A percentile compares a stretch with the other conserved stretches of the same genome.
These are phyloP conservation scores for Fusarium tricinctum DNA, from an alignment of 2,329 filamentous ascomycete species.

Conservation along the genomic window DNA sequence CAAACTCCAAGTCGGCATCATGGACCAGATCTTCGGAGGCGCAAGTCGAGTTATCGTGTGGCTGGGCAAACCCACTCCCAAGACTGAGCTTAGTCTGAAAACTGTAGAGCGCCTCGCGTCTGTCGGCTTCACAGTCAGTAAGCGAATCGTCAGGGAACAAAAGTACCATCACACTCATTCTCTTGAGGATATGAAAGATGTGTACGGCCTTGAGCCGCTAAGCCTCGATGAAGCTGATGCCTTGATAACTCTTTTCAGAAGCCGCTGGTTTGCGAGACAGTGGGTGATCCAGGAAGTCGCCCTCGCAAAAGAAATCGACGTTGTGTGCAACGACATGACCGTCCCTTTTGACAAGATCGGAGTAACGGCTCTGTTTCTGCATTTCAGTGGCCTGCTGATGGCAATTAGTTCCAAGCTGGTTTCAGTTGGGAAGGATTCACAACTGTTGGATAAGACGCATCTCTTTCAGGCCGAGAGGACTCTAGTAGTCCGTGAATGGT, in stretches of 20 bases:
- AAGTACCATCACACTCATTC: not conserved
- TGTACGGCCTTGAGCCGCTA: not conserved
- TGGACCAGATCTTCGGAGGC: constrained; percentile 6
- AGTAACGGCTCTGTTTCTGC: not conserved
- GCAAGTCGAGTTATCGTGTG: not conserved
- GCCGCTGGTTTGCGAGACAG: not conserved
- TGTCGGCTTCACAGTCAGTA: not conserved
- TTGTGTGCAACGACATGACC: not conserved
- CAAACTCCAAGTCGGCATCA: not conserved
- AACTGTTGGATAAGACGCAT: not conserved
- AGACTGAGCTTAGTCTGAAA: not conserved
- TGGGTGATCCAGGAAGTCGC: constrained; percentile 5
- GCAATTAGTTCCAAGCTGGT: not conserved
- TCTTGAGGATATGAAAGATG: not conserved
- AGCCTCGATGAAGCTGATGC: not conserved
- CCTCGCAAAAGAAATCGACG: not conserved
- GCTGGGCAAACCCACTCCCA: not conserved
- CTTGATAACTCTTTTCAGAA: not conserved
- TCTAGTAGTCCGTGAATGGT: constrained; percentile 6
- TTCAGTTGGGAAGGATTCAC: not conserved
- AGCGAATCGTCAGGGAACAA: not conserved
- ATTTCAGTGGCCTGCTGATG: not conserved
- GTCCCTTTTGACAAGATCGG: not conserved
- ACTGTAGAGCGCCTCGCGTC: not conserved
- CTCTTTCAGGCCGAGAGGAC: not conserved